Percentiles rank a stretch among this genome's conserved stretches.
Evolutionary conservation across 305 asterid species (phyloP).

Genomic region (Fraxinus baroniana): DNA sequence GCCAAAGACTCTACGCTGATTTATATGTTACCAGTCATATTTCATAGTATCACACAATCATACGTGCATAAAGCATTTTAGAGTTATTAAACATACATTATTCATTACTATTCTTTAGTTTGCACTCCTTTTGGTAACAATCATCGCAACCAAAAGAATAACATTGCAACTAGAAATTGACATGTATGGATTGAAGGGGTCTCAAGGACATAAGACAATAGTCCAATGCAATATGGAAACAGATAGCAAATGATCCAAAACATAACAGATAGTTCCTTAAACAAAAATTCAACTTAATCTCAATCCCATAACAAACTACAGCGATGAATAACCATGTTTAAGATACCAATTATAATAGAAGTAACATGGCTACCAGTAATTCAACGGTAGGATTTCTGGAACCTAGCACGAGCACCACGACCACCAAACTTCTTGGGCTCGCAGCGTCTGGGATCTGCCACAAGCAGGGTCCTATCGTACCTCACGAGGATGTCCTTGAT

Average conservation of each 20-base stretch:
- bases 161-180: not conserved
- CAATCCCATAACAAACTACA: not conserved
- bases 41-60: too few species aligned
- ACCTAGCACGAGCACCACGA: conserved; percentile 78
- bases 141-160: not conserved
- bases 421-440: conserved; percentile 95
- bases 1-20: not conserved
- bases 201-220: not conserved
- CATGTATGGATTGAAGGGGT: not conserved
- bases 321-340: not conserved
- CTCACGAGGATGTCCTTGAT: conserved; percentile 64
- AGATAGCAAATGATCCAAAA: not conserved
- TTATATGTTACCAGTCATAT: too few species aligned
- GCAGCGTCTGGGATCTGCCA: conserved; percentile 78
- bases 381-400: conserved; percentile 69
- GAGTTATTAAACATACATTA: too few species aligned
- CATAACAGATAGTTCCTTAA: not conserved
- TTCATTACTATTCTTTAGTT: not conserved
- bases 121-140: not conserved
- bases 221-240: not conserved
- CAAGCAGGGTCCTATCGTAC: conserved; percentile 73
- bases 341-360: not conserved
- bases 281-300: not conserved
- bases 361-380: not conserved
- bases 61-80: too few species aligned